phyloP scores from a whole-genome alignment of 352 stramenopile species.

The Phytophthora tubulina region DNA sequence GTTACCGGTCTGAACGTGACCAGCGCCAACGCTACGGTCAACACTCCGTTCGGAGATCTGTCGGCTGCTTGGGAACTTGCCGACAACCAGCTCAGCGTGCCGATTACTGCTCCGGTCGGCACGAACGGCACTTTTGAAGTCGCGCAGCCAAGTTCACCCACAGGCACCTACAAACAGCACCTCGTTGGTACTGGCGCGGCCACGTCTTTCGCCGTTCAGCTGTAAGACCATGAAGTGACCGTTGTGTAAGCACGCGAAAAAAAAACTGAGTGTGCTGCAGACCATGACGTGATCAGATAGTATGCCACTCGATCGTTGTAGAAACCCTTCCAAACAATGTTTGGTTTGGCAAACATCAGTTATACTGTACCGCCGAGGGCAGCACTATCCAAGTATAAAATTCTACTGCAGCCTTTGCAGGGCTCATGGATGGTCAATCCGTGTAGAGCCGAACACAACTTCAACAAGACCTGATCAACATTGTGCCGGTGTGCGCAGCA shows the following conservation, averaged over 20 bases:
- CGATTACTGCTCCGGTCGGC: conserved; percentile 24
- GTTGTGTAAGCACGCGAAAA: not conserved
- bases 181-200: conserved; percentile 23
- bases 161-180: conserved; percentile 16
- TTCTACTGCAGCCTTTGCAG: no score
- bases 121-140: conserved; percentile 37
- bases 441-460: no score
- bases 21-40: conserved; percentile 40
- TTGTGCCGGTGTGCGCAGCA: no score
- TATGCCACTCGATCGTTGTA: no score
- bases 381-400: no score
- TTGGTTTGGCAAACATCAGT: no score
- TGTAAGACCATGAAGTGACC: not conserved
- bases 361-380: no score
- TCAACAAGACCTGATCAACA: no score
- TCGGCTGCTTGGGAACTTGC: conserved; percentile 13
- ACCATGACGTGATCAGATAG: no score
- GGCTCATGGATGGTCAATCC: no score
- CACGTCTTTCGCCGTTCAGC: conserved; percentile 13
- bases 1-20: conserved; percentile 34
- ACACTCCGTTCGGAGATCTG: conserved; percentile 27
- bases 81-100: conserved; percentile 21
- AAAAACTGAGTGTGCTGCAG: no score
- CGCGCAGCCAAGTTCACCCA: conserved; percentile 22
- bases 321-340: no score